phyloP scores from a whole-genome alignment of 305 asterid species.

The Fraxinus albicans region DNA sequence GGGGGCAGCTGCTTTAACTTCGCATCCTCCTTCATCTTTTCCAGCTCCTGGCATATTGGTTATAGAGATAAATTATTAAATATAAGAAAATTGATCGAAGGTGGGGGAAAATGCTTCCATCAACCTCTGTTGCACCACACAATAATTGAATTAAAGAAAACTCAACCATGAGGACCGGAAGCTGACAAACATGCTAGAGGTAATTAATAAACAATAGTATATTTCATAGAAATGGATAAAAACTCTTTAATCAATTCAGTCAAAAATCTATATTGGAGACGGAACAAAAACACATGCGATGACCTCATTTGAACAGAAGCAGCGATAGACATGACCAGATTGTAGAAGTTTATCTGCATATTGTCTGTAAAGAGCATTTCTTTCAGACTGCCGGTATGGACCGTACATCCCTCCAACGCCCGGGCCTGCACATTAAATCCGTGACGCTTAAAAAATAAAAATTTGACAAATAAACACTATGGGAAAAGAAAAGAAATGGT shows the following conservation, averaged over 20 bases:
- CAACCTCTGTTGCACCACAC: not conserved
- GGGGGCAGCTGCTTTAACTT: conserved; percentile 87
- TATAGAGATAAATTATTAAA: conserved; percentile 18
- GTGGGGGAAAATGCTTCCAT: not conserved
- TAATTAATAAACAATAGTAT: not conserved
- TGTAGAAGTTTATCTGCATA: conserved; percentile 76
- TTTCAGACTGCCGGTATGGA: conserved; percentile 91
- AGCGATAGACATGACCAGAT: conserved; percentile 80
- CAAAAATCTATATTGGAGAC: not conserved
- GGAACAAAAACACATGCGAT: conserved; percentile 5
- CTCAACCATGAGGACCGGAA: not conserved
- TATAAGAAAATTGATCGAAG: not conserved
- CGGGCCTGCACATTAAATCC: conserved; percentile 57
- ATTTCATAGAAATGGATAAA: not conserved
- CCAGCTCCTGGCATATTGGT: conserved; percentile 64
- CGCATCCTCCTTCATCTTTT: conserved; percentile 86
- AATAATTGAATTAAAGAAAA: not conserved
- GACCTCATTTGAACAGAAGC: conserved; percentile 89
- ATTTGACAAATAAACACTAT: not conserved
- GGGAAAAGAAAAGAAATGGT: conserved; percentile 12
- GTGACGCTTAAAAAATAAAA: not conserved
- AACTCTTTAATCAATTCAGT: not conserved
- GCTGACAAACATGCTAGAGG: not conserved
- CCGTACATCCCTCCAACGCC: conserved; percentile 79
- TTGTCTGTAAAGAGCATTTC: conserved; percentile 77